phyloP scores from a whole-genome alignment of 2,329 filamentous ascomycete genomes.

The Diaporthe capsici region DNA sequence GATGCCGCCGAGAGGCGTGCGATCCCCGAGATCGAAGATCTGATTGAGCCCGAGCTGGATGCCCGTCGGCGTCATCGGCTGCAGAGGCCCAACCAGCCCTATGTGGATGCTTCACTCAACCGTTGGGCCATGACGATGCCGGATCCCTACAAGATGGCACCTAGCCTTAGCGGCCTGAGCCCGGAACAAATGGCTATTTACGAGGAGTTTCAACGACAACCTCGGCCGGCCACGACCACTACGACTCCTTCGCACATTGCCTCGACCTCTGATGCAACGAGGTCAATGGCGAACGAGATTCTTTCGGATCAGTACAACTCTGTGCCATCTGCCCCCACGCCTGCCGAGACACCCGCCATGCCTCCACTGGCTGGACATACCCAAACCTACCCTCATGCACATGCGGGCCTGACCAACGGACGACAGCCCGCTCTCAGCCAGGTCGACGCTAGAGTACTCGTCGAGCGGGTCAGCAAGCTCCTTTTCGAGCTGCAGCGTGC shows the following conservation, averaged over 20 bases:
- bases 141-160: conserved; percentile 89
- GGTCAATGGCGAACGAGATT: conserved; percentile 74
- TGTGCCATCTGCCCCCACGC: conserved; percentile 70
- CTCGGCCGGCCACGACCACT: conserved; percentile 72
- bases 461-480: conserved; percentile 70
- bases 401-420: conserved; percentile 65
- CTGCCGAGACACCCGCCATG: conserved; percentile 71
- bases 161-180: conserved; percentile 79
- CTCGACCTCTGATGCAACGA: conserved; percentile 72
- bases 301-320: conserved; percentile 73
- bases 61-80: conserved; percentile 81
- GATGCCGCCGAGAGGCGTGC: conserved; percentile 95
- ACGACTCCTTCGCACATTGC: conserved; percentile 69
- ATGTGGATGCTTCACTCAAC: conserved; percentile 84
- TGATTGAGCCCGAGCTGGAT: conserved; percentile 86
- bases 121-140: conserved; percentile 96
- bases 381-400: conserved; percentile 69
- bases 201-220: conserved; percentile 93
- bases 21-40: conserved; percentile 93
- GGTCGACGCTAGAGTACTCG: conserved; percentile 66
- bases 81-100: conserved; percentile 84
- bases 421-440: conserved; percentile 60
- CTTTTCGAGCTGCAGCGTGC: conserved; percentile 70
- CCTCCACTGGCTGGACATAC: conserved; percentile 67
- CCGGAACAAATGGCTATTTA: conserved; percentile 95